Conservation (phyloP, 176 grass and related monocot genomes). For the Avena insularis region DNA sequence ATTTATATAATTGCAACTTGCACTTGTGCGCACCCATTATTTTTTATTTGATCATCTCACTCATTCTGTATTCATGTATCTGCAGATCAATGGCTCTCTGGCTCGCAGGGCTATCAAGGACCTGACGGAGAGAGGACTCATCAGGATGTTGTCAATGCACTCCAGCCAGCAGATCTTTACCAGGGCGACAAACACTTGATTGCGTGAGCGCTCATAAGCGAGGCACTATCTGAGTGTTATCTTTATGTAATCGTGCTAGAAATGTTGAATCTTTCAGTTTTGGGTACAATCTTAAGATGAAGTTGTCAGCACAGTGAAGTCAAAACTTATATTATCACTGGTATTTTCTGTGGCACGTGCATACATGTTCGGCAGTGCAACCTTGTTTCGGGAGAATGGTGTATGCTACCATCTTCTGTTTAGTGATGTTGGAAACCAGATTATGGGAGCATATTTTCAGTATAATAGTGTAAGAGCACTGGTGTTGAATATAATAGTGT, state of each 20-base stretch:
- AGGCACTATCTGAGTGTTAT: neutral
- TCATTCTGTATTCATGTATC: neutral
- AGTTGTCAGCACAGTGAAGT: neutral
- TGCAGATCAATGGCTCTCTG: conserved; percentile 56
- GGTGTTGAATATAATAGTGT: neutral
- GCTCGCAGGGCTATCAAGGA: conserved; percentile 65
- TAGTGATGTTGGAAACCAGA: neutral
- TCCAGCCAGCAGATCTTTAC: conserved; percentile 69
- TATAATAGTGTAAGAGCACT: neutral
- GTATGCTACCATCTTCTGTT: neutral
- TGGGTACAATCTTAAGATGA: conserved; percentile 1
- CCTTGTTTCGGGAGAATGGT: neutral
- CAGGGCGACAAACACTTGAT: conserved; percentile 60
- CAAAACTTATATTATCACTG: neutral
- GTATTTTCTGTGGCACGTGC: no score
- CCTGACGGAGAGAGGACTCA: conserved; percentile 47
- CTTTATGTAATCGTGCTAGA: neutral
- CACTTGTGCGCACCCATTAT: no score
- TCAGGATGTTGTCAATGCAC: conserved; percentile 58
- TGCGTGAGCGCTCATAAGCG: neutral
- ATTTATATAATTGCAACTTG: neutral
- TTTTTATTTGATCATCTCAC: neutral
- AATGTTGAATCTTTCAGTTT: conserved; percentile 31
- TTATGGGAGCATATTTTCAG: neutral
- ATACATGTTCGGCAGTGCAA: neutral